Evolutionary conservation across 768 basidiomycete species (phyloP), one percentile per base, ranked within the genome.

Genomic region (Russula dissimulans): DNA sequence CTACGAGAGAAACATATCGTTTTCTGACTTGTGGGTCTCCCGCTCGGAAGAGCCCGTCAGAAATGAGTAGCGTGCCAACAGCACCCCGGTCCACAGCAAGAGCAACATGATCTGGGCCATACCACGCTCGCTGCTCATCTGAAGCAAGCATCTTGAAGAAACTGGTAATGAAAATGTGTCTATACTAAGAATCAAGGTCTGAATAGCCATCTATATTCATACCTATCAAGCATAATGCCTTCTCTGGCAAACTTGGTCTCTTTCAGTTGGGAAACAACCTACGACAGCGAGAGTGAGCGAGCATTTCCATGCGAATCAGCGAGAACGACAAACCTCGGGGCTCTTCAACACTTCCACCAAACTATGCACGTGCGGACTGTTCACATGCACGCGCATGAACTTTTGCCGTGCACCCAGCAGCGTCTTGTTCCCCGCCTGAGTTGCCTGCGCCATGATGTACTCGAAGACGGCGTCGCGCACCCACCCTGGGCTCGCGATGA

Each of bases 111-210:
- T 91, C 86, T 12, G 95, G 91, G 1, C 95, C 97, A 71, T 99
- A 99, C 97, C 97, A 99, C 5, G 97, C 97, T 56, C 97, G 81
- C 77, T 95, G 85, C 71, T 97, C 95, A 67, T 99, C 95, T 1
- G 80, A 81, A 0, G 88, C 92, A 32, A 98, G 81, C 93, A 95
- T 98, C 73, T 97, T 99, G 76, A 94, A 94, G 76, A 99, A 99
- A 66, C 95, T 97, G 65, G 3, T 36, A 14, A 49, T 58, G 32
- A 57, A 46, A 34, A 38, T 10, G 9, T 66, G 38, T 29, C 18
- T 11, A 53, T 56, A 36, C 17, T 8, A 47, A 38, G 26, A 54
- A 34, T 34, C 4, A 26, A 7, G 12, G 15, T 10, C 36, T 11
- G 38, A 41, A 29, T 10, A 4, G 44, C n/a, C 50, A 38, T 14